Base-by-base conservation (phyloP, 176 grass and related monocot species). In the Juncus effusus region DNA sequence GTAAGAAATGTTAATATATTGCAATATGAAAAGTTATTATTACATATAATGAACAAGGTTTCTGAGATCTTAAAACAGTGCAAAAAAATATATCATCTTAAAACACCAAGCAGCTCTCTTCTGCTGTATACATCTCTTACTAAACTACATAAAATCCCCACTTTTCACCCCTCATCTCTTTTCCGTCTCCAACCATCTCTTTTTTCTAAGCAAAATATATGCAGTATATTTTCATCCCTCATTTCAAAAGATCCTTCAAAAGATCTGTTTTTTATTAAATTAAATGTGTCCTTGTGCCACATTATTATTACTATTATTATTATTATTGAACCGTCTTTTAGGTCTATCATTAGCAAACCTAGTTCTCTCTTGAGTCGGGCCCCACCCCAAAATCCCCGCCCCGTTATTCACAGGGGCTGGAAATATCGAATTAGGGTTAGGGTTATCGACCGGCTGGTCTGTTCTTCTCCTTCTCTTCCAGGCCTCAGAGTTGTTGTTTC, bases 321-420 rank as follows among this genome's bases (percentile, higher is more conserved):
- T 47, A 47, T 47, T 47, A 47, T 47, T 47, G 9, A 89, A 73
- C 78, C 51, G 80, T 51, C 81, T 83, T 61, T 82, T 87, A 28
- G 81, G 72, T 78, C 86, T 93, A 76, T 93, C 94, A 80, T 84
- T 90, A 77, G 78, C 63, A 61, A 81, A 85, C 56, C 78, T 59
- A 3, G 54, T 83, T 74, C 95, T 88, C 78, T 86, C 91, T 69
- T 83, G 88, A 36, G 72, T 70, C 8, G 95, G 95, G 63, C 72
- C 95, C 80, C 81, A 87, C 51, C 95, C 95, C 51, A 99, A 78
- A 78, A 99, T 99, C 45, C 95, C 95, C 3, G 89, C 89, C 56
- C 85, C 92, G 81, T 77, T 93, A 76, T 90, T 99, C 19, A 74
- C 14, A 67, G 78, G 54, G 45, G 76, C 54, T 56, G 72, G 69